Conservation (phyloP, 257 asterid genomes). For the Dorcoceras hygrometricum region DNA sequence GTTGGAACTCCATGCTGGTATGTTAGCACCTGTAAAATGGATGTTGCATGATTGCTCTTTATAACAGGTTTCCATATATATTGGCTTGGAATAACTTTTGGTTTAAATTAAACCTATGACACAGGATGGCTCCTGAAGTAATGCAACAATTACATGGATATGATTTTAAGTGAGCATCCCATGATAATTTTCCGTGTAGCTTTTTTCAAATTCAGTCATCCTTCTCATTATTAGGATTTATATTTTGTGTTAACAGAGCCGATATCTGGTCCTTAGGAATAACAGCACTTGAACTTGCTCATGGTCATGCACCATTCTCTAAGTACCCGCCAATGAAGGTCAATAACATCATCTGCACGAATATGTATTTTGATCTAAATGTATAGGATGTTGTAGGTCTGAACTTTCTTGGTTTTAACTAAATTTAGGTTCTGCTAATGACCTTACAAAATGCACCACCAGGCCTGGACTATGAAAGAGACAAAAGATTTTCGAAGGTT, state of each 20-base stretch:
- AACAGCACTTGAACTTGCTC: slow-evolving; percentile 99
- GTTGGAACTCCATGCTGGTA: slow-evolving; percentile 99
- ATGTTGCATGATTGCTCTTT: slow-evolving; percentile 7
- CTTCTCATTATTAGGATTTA: slow-evolving; percentile 24
- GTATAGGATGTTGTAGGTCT: slow-evolving; percentile 12
- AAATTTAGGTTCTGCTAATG: slow-evolving; percentile 92
- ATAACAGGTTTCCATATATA: neutral
- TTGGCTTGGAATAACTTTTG: slow-evolving; percentile 18
- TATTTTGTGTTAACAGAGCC: slow-evolving; percentile 70
- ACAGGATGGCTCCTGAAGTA: slow-evolving; percentile 99
- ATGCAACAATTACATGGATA: slow-evolving; percentile 99
- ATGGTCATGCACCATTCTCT: slow-evolving; percentile 98
- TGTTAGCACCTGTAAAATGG: slow-evolving; percentile 19
- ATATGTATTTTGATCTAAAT: slow-evolving; percentile 19
- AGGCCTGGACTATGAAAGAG: slow-evolving; percentile 97
- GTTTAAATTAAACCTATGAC: slow-evolving; percentile 15
- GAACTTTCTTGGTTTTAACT: slow-evolving; percentile 24
- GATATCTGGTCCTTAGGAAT: slow-evolving; percentile 99
- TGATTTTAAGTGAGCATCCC: slow-evolving; percentile 80
- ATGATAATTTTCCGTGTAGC: slow-evolving; percentile 5
- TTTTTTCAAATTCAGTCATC: slow-evolving; percentile 14
- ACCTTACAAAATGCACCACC: slow-evolving; percentile 99
- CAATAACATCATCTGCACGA: slow-evolving; percentile 18
- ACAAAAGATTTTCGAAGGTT: slow-evolving; percentile 95
- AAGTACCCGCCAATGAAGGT: slow-evolving; percentile 99